A percentile compares a stretch with the other conserved stretches of the same genome.
These are phyloP conservation scores for Cucumis hystrix DNA, from an alignment of 306 rosid species.

Conservation along the genomic window DNA sequence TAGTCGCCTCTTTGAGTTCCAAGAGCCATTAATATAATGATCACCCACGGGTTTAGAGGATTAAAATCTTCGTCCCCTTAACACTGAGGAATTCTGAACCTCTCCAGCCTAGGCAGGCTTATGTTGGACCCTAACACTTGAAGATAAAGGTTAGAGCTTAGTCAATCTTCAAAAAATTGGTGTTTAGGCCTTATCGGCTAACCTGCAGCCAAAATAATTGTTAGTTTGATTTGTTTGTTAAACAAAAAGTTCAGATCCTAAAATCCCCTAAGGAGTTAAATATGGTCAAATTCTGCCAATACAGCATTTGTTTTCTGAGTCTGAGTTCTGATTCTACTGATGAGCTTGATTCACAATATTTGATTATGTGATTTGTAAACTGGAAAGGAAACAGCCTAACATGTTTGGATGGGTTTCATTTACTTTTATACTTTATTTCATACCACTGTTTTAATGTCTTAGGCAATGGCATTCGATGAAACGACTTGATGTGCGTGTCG, in stretches of 20 bases:
- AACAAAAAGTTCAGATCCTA: not conserved
- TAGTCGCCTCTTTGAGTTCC: not conserved
- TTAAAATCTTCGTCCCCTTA: not conserved
- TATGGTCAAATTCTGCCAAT: not conserved
- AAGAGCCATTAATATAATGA: not conserved
- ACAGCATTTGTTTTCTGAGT: not conserved
- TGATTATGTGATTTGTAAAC: not conserved
- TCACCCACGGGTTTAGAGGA: not conserved
- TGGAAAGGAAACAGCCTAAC: not conserved
- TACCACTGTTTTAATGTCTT: slow-evolving; percentile 4
- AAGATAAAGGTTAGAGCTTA: not conserved
- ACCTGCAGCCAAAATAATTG: not conserved
- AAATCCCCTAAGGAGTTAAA: not conserved
- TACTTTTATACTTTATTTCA: not conserved
- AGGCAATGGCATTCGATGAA: slow-evolving; percentile 91
- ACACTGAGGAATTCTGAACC: not conserved
- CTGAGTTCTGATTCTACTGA: not conserved
- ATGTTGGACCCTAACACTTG: not conserved
- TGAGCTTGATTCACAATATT: not conserved
- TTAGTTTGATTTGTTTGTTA: not conserved
- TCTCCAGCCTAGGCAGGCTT: too few relatives aligned
- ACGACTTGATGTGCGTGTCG: slow-evolving; percentile 30
- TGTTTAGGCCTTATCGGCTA: not conserved
- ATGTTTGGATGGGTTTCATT: not conserved
- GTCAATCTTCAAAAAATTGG: not conserved